Base-by-base conservation (phyloP, 2,329 filamentous ascomycete species). In the Talaromyces sp. region DNA sequence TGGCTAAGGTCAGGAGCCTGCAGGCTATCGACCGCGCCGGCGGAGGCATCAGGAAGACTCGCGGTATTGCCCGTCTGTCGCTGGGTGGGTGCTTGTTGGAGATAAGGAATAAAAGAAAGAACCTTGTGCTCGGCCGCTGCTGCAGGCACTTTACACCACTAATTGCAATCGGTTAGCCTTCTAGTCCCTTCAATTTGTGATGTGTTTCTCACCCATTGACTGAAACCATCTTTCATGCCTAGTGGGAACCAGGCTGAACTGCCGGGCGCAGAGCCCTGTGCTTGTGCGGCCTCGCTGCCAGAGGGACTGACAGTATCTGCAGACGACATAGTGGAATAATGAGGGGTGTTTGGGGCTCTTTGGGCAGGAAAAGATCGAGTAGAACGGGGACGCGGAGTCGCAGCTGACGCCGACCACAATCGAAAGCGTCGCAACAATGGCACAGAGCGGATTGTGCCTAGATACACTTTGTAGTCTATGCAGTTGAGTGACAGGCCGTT, bases 101-200 rank as follows among this genome's bases (percentile, higher is more conserved):
- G 85, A 73, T 92, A 89, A 5, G 95, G 95, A 42, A 99, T 87
- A 73, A 89, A 90, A 63, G 87, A 89, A 67, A 99, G 86, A 33
- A 99, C 93, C 69, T 87, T 89, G 72, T 94, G 91, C 78, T 99
- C 95, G 12, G 94, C 93, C 30, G 87, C 83, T 18, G 89, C 87
- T 2, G 95, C 90, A 1, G 92, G 88, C n/a, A 95, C 80, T 65
- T 87, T 89, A 10, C 88, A 85, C 95, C 95, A 99, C 92, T 93
- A 42, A 33, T 12, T 30, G 27, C 9, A 40, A 27, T 42, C 5
- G 6, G 23, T 61, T 47, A 61, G 50, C 30, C 9, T 10, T 42
- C 9, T 14, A n/a, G 33, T 2, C 2, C 8, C 27, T 31, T 5
- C 33, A 14, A 18, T 14, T 18, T 16, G 16, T 2, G 40, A 47